Evolutionary conservation across 495 filamentous ascomycete genomes (phyloP).

Genomic region (Glonium stellatum): DNA sequence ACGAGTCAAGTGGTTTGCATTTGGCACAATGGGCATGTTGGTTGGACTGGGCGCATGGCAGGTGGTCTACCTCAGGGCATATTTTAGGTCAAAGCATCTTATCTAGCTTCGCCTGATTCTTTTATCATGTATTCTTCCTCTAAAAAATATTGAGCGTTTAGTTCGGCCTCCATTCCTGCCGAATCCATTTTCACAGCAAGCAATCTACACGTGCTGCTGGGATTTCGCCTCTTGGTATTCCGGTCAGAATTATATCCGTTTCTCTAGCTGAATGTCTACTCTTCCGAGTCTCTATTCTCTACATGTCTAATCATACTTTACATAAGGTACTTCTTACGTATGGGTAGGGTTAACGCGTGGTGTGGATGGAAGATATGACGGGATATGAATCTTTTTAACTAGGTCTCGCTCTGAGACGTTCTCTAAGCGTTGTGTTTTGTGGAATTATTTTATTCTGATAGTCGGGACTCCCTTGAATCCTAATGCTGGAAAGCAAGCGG

Average conservation of each 20-base stretch:
- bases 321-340: too few relatives aligned
- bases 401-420: too few relatives aligned
- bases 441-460: too few relatives aligned
- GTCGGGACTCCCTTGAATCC: too few relatives aligned
- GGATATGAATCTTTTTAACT: too few relatives aligned
- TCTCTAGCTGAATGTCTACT: background rate
- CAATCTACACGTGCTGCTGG: background rate
- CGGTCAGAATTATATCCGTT: background rate
- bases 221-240: background rate
- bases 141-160: background rate
- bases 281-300: background rate
- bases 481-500: too few relatives aligned
- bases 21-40: slow-evolving; percentile 89
- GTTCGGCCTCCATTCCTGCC: too few relatives aligned
- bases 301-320: background rate
- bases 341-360: too few relatives aligned
- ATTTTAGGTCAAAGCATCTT: slow-evolving; percentile 92
- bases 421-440: too few relatives aligned
- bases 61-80: slow-evolving; percentile 92
- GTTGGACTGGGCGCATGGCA: slow-evolving; percentile 91
- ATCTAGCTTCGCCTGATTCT: slow-evolving; percentile 46
- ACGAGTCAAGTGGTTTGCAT: slow-evolving; percentile 96
- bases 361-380: too few relatives aligned
- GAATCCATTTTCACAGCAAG: too few relatives aligned
- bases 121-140: background rate